Conservation (phyloP, 306 rosid species). For the Malus orientalis region DNA sequence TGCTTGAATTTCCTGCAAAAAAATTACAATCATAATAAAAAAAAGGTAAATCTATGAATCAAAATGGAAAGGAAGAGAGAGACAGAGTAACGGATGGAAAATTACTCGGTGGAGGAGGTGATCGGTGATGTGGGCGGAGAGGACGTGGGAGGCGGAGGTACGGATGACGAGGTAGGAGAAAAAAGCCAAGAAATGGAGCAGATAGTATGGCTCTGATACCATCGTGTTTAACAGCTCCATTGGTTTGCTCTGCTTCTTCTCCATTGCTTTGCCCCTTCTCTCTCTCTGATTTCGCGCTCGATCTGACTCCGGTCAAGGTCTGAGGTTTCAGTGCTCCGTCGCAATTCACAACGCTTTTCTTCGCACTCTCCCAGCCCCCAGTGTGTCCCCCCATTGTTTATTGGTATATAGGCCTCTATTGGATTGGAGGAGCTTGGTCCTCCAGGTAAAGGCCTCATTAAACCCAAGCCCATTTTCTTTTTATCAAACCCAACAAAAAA, state of each 20-base stretch:
- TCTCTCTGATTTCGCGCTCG: not conserved
- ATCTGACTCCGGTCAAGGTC: not conserved
- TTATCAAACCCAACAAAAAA: not conserved
- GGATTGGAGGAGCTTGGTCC: not conserved
- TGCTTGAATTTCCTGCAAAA: conserved; percentile 60
- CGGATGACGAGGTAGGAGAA: conserved; percentile 78
- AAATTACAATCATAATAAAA: not conserved
- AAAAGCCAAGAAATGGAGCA: conserved; percentile 65
- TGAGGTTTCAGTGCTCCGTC: not conserved
- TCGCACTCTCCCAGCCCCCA: too few relatives aligned
- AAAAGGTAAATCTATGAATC: not conserved
- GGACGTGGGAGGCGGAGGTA: conserved; percentile 35
- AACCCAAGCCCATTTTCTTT: not conserved
- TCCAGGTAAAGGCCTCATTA: not conserved
- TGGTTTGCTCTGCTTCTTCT: conserved; percentile 19
- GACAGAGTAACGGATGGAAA: not conserved
- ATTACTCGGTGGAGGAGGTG: conserved; percentile 60
- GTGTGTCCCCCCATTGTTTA: too few relatives aligned
- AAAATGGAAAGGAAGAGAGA: not conserved
- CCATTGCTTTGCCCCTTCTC: conserved; percentile 11
- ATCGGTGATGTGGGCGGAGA: conserved; percentile 32
- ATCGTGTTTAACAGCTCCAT: conserved; percentile 44
- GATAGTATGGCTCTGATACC: conserved; percentile 72
- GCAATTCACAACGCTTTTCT: not conserved
- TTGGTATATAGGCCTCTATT: not conserved